These are phyloP conservation scores for Phytophthora syringae DNA, from an alignment of 352 stramenopile species.

Conservation along the genomic window DNA sequence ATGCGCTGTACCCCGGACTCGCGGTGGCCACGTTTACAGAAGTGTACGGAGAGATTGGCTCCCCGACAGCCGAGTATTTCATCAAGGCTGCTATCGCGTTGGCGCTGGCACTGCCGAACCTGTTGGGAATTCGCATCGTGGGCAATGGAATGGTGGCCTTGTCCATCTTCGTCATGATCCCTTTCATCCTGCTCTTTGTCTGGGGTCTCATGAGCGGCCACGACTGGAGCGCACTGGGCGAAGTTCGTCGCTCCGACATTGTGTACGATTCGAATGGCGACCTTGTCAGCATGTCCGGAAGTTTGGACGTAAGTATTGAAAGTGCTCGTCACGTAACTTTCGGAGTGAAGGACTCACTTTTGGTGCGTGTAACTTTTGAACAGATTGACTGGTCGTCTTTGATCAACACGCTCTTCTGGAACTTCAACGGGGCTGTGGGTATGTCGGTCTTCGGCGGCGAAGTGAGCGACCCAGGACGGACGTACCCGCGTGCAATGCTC, in stretches of 20 bases:
- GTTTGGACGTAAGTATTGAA: conserved; percentile 25
- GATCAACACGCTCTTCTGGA: conserved; percentile 97
- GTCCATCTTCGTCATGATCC: conserved; percentile 88
- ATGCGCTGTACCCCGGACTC: conserved; percentile 92
- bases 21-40: conserved; percentile 51
- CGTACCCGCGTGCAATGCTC: conserved; percentile 87
- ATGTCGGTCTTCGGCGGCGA: conserved; percentile 91
- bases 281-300: conserved; percentile 48
- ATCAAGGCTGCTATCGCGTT: conserved; percentile 53
- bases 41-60: conserved; percentile 41
- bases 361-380: no score
- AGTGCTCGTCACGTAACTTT: no score
- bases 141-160: conserved; percentile 78
- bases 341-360: no score
- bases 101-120: conserved; percentile 46
- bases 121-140: conserved; percentile 81
- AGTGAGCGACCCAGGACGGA: conserved; percentile 77
- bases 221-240: conserved; percentile 45
- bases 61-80: conserved; percentile 42
- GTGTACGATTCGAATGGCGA: conserved; percentile 38
- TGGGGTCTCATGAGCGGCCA: conserved; percentile 35
- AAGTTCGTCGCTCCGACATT: conserved; percentile 47
- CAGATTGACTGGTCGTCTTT: conserved; percentile 60
- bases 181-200: conserved; percentile 86
- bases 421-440: conserved; percentile 92